Evolutionary conservation across 805 yeast genomes (phyloP).

Genomic region (Metschnikowia drakensbergensis): DNA sequence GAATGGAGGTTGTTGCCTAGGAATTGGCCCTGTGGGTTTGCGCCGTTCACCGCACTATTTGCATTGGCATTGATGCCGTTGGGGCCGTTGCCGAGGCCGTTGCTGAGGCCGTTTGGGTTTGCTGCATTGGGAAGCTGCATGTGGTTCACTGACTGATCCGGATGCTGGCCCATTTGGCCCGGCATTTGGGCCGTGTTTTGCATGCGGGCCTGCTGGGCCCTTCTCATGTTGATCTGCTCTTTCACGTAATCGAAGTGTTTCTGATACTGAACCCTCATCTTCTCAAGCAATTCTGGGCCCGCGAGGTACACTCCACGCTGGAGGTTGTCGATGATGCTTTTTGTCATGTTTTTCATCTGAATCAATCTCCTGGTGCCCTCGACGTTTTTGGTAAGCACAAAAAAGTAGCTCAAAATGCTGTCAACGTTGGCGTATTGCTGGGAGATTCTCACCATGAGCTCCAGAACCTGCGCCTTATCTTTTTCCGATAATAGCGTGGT

Average conservation of each 20-base stretch:
- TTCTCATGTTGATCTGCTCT: constrained; percentile 47
- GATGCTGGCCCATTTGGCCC: constrained; percentile 3
- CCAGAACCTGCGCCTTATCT: constrained; percentile 59
- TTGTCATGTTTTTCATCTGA: constrained; percentile 75
- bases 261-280: constrained; percentile 67
- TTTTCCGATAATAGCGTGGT: constrained; percentile 57
- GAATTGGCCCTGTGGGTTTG: not conserved
- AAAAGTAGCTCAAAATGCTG: constrained; percentile 74
- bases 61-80: not conserved
- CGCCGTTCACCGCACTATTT: not conserved
- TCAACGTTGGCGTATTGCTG: constrained; percentile 68
- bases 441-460: constrained; percentile 50
- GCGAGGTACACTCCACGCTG: constrained; percentile 65
- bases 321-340: constrained; percentile 67
- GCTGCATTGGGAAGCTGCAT: not conserved
- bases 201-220: constrained; percentile 31
- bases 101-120: not conserved
- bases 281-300: constrained; percentile 66
- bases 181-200: constrained; percentile 9
- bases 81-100: not conserved
- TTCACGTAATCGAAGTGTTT: constrained; percentile 72
- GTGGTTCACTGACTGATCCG: not conserved
- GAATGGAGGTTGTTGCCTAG: not conserved
- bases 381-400: constrained; percentile 65
- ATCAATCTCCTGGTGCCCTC: constrained; percentile 74